Base-by-base conservation (phyloP, 495 filamentous ascomycete genomes). In the Penicillium lagena region DNA sequence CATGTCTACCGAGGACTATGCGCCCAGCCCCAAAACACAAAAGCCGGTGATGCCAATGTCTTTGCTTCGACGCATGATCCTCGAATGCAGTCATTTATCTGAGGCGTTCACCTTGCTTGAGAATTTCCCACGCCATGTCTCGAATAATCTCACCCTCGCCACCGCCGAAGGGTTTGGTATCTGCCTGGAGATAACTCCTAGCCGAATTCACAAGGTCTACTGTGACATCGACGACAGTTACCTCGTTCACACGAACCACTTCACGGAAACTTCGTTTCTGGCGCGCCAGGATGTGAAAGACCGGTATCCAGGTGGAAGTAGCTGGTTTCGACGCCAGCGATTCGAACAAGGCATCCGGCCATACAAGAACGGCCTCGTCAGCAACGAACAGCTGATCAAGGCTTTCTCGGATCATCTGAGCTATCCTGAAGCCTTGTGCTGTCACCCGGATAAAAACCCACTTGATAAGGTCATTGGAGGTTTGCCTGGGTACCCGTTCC, bases 351-450 rank as follows among this genome's bases (percentile, higher is more conserved):
- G 33, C 7, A 27, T 30, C 9, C 17, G 35, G 14, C 9, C 22
- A 29, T n/a, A 37, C 17, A 15, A 33, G 9, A 50, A 13, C 45
- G 50, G 12, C 9, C 27, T 22, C 14, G 54, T 22, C 32, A 38
- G 32, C 11, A 43, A 15, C 14, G 48, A 61, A 2, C 44, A 48
- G 12, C 43, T 59, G 32, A 45, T 47, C 22, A 28, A 7, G 11
- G 56, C 53, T 13, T 57, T 62, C 30, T 52, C 50, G 15, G 59
- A 62, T 30, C 59, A 62, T 44, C 33, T 55, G 9, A 40, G 49
- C 17, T 57, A 54, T 47, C 56, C 59, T 10, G 46, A 62, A 36
- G 48, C 42, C 15, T 35, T 58, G 15, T 54, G 58, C 22, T 22
- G 22, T 22, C 22, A 22, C 22, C 22, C 22, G 22, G 22, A 22